Evolutionary conservation across 805 yeast species (phyloP).

Genomic region (Candida anglica): DNA sequence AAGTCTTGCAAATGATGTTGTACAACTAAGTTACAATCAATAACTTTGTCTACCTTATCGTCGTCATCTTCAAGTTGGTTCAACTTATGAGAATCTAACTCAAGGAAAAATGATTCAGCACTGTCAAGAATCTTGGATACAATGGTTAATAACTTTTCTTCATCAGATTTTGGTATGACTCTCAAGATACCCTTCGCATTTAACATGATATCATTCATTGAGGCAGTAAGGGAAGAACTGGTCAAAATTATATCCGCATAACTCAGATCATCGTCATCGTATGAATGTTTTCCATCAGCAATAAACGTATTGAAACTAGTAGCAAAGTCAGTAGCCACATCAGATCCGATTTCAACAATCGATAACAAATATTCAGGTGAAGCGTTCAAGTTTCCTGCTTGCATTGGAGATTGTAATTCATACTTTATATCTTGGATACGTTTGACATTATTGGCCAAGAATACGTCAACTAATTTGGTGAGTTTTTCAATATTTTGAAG

Average conservation of each 20-base stretch:
- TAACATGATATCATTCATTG: conserved; percentile 58
- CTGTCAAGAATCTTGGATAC: conserved; percentile 58
- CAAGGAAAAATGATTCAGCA: conserved; percentile 58
- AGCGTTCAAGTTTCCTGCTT: conserved; percentile 75
- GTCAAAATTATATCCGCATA: conserved; percentile 61
- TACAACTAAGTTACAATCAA: conserved; percentile 68
- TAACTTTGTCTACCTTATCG: conserved; percentile 72
- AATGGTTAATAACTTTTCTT: conserved; percentile 43
- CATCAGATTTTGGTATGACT: conserved; percentile 49
- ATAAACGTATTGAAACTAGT: conserved; percentile 68
- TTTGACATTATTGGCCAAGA: conserved; percentile 63
- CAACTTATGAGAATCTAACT: conserved; percentile 51
- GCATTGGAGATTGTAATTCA: conserved; percentile 74
- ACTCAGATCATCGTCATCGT: conserved; percentile 43
- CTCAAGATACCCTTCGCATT: conserved; percentile 69
- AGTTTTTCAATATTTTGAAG: conserved; percentile 47
- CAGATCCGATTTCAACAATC: conserved; percentile 64
- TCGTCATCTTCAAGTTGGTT: conserved; percentile 49
- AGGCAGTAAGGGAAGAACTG: conserved; percentile 57
- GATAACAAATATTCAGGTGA: conserved; percentile 68
- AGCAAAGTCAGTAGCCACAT: conserved; percentile 75
- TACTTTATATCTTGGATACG: conserved; percentile 69
- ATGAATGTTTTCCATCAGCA: conserved; percentile 63
- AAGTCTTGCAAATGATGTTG: conserved; percentile 67
- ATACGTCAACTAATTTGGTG: conserved; percentile 59